These are phyloP conservation scores for Cytospora piceicola DNA, from an alignment of 2,329 filamentous ascomycete species.

Conservation along the genomic window DNA sequence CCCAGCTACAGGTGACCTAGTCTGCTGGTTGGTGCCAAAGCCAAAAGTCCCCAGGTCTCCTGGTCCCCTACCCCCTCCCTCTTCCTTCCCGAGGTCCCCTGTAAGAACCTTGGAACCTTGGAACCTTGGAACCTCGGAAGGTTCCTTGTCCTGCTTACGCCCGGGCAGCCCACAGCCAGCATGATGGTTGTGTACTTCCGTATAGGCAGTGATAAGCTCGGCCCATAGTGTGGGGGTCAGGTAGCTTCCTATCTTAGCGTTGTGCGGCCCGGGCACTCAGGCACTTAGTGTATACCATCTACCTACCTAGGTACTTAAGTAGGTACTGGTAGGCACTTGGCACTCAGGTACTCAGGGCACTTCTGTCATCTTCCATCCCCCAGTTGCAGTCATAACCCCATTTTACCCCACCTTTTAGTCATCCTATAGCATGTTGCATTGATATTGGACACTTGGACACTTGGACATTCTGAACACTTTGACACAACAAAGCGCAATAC, in stretches of 20 bases:
- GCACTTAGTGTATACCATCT: too few relatives aligned
- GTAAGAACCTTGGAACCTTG: too few relatives aligned
- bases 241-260: not conserved
- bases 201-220: not conserved
- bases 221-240: not conserved
- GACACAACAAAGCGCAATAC: not conserved
- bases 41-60: not conserved
- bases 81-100: not conserved
- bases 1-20: too few relatives aligned
- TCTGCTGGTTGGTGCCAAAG: too few relatives aligned
- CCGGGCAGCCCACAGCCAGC: not conserved
- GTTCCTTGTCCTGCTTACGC: not conserved
- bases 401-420: conserved; percentile 4
- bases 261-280: not conserved
- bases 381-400: not conserved
- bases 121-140: too few relatives aligned
- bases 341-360: too few relatives aligned
- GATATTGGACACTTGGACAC: too few relatives aligned
- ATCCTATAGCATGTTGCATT: not conserved
- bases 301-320: too few relatives aligned
- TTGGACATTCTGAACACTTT: not conserved
- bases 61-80: too few relatives aligned
- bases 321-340: too few relatives aligned
- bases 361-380: not conserved
- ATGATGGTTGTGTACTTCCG: conserved; percentile 1